Evolutionary conservation across 106 monocot genomes (phyloP), one percentile per base, ranked within the genome.

Genomic region (Posidonia australis): DNA sequence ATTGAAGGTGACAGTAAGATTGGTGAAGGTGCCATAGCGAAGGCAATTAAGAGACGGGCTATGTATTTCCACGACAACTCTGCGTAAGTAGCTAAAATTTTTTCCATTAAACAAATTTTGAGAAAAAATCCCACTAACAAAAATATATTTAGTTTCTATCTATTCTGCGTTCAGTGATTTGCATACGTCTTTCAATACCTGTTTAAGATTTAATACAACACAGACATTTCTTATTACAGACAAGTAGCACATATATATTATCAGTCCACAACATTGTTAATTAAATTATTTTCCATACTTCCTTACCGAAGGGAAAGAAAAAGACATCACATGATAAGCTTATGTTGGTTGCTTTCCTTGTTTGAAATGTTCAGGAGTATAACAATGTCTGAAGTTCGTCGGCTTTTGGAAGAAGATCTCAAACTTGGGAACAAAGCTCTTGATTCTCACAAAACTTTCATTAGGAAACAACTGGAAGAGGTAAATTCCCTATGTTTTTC

Each of bases 391-490:
- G 82, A 72, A 70, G 87, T 87, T 76, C 90, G 90, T 19, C 81
- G 84, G 58, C 54, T 85, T 17, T 71, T 98, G 66, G 96, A 90
- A 71, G 81, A 73, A 63, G 96, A 98, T 81, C 87, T 98, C 51
- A 77, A 85, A 59, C 74, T 90, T 73, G 66, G 64, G 45, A 82
- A 65, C 54, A 80, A 82, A 69, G 62, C 82, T 77, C 73, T 98
- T 63, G 90, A 90, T 85, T 69, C 77, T 25, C 74, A 77, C 57
- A 98, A 98, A 79, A 63, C 57, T 41, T 81, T 98, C 64, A 87
- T 98, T 54, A 82, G 77, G 36, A 60, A 60, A 46, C 68, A 85
- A 68, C 29, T 98, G 64, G 84, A 96, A 55, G 73, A 75, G 74
- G 90, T 90, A 47, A 63, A 31, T 47, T 13, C 9, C 20, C 29